phyloP scores from a whole-genome alignment of 2,329 filamentous ascomycete species.

The Pseudogymnoascus verrucosus region DNA sequence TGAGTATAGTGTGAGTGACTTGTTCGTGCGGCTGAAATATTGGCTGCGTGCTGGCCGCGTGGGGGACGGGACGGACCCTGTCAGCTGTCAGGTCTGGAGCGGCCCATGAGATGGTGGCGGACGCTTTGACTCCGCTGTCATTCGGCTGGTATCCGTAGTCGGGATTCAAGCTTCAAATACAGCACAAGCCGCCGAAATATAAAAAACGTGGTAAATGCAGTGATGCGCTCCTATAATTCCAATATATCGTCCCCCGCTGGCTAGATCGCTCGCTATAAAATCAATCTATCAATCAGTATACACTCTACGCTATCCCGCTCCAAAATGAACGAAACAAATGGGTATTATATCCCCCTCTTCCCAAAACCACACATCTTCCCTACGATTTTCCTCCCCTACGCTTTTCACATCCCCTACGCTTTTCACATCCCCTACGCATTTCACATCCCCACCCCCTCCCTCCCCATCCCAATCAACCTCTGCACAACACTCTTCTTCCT shows the following conservation, averaged over 20 bases:
- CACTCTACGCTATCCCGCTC: slow-evolving; percentile 4
- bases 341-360: slow-evolving; percentile 1
- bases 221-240: background rate
- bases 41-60: background rate
- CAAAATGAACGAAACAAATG: slow-evolving; percentile 3
- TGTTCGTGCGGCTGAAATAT: slow-evolving; percentile 3
- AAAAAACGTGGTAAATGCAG: background rate
- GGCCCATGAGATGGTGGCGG: background rate
- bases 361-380: background rate
- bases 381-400: background rate
- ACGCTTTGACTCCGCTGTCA: background rate
- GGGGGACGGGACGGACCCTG: background rate
- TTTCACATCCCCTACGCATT: background rate
- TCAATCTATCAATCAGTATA: slow-evolving; percentile 6
- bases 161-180: background rate
- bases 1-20: background rate
- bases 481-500: slow-evolving; percentile 2
- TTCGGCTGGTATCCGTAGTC: background rate
- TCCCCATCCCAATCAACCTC: background rate
- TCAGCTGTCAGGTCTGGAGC: background rate
- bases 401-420: background rate
- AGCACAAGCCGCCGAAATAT: background rate
- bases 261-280: slow-evolving; percentile 3
- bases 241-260: background rate
- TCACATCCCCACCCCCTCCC: background rate